phyloP scores from a whole-genome alignment of 345 rosid species.

The Mangifera indica region DNA sequence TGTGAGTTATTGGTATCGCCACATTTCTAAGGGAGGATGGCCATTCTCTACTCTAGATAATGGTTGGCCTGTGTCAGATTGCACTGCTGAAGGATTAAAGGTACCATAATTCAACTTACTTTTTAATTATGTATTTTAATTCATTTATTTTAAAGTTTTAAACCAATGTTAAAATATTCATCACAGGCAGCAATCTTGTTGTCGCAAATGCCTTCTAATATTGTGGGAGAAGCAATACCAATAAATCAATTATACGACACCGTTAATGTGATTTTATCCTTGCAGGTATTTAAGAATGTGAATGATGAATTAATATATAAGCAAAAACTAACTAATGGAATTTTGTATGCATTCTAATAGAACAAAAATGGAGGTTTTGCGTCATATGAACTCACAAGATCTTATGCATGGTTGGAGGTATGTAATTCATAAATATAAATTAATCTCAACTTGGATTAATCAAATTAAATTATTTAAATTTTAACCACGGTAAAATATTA shows the following conservation, averaged over 20 bases:
- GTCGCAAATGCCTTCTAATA: conserved; percentile 35
- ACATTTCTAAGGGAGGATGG: conserved; percentile 68
- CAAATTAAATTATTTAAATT: neutral
- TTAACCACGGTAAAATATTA: too few relatives aligned
- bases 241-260: conserved; percentile 45
- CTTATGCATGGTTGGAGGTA: conserved; percentile 69
- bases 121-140: too few relatives aligned
- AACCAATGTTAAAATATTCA: too few relatives aligned
- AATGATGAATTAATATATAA: too few relatives aligned
- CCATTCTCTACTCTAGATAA: conserved; percentile 66
- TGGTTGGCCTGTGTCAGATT: conserved; percentile 70
- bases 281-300: conserved; percentile 42
- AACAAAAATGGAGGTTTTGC: conserved; percentile 72
- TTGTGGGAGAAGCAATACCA: conserved; percentile 48
- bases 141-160: neutral
- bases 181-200: conserved; percentile 51
- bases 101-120: conserved; percentile 8
- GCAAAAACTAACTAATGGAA: neutral
- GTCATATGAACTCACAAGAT: conserved; percentile 74
- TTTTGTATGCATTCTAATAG: conserved; percentile 22
- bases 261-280: conserved; percentile 49
- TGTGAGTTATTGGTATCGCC: conserved; percentile 47
- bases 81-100: conserved; percentile 65
- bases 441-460: neutral
- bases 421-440: neutral